Percentiles rank a stretch among this genome's conserved stretches.
Conservation (phyloP, 1,284 basidiomycete species). For the Cryptococcus maquisensis region DNA sequence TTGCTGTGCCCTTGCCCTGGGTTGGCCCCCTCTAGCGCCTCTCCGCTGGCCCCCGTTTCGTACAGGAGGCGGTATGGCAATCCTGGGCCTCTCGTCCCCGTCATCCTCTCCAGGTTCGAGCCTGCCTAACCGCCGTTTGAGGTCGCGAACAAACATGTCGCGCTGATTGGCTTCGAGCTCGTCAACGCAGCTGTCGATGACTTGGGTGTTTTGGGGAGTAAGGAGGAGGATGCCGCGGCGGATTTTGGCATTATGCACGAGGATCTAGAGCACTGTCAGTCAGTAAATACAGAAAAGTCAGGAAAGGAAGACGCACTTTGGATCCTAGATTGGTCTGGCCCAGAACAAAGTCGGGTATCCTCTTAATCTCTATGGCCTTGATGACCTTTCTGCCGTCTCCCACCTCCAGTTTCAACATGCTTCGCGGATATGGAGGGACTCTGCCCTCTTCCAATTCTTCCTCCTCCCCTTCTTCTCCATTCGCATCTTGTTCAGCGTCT, state of each 20-base stretch:
- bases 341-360: conserved; percentile 30
- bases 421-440: conserved; percentile 42
- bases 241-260: conserved; percentile 31
- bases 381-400: conserved; percentile 39
- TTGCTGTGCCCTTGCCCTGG: too few relatives aligned
- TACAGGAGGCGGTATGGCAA: background rate
- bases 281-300: background rate
- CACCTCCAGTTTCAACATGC: conserved; percentile 42
- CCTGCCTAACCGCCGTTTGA: conserved; percentile 23
- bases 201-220: conserved; percentile 31
- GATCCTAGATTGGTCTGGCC: conserved; percentile 44
- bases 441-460: conserved; percentile 29
- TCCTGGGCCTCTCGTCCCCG: background rate
- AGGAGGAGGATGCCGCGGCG: conserved; percentile 33
- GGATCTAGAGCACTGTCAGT: conserved; percentile 24
- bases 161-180: conserved; percentile 37
- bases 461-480: conserved; percentile 14
- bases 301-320: conserved; percentile 29
- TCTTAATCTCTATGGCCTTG: conserved; percentile 43
- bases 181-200: conserved; percentile 37
- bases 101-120: background rate
- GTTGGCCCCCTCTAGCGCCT: too few relatives aligned
- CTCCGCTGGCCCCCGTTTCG: background rate
- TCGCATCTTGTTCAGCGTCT: conserved; percentile 16
- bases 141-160: conserved; percentile 26